Evolutionary conservation across 768 basidiomycete genomes (phyloP).

Genomic region (Arthromyces matolae): DNA sequence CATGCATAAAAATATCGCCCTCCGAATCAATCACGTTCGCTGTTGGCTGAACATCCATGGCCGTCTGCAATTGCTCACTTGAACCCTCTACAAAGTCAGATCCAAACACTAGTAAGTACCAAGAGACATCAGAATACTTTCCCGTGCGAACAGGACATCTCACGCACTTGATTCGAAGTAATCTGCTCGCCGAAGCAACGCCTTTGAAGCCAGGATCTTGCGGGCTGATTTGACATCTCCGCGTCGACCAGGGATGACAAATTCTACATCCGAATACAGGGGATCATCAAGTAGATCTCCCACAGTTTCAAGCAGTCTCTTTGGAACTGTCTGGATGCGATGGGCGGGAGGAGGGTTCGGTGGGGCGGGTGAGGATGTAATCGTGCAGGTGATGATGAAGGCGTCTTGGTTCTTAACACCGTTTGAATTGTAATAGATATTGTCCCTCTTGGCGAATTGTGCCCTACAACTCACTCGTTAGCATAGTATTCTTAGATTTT

Average conservation of each 20-base stretch:
- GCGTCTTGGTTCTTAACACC: conserved; percentile 57
- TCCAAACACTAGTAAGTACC: conserved; percentile 54
- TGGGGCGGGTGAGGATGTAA: conserved; percentile 60
- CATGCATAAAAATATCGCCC: conserved; percentile 33
- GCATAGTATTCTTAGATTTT: too few species aligned
- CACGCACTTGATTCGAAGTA: conserved; percentile 72
- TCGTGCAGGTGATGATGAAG: conserved; percentile 74
- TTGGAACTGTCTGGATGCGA: conserved; percentile 58
- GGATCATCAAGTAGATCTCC: conserved; percentile 76
- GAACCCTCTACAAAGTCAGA: conserved; percentile 66
- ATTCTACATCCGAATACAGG: conserved; percentile 82
- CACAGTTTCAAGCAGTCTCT: conserved; percentile 62
- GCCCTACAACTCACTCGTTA: conserved; percentile 52
- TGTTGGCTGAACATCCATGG: conserved; percentile 18
- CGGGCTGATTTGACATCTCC: conserved; percentile 34
- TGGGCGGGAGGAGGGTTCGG: conserved; percentile 41
- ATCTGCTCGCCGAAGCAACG: conserved; percentile 64
- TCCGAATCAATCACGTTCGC: conserved; percentile 22
- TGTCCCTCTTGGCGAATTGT: conserved; percentile 75
- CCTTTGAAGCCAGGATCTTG: conserved; percentile 67
- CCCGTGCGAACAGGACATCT: background rate
- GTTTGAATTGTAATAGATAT: conserved; percentile 56
- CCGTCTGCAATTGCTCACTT: conserved; percentile 22
- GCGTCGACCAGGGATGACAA: conserved; percentile 54
- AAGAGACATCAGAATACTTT: background rate